These are phyloP conservation scores for Mycena metata DNA, from an alignment of 768 basidiomycete species.

Conservation along the genomic window DNA sequence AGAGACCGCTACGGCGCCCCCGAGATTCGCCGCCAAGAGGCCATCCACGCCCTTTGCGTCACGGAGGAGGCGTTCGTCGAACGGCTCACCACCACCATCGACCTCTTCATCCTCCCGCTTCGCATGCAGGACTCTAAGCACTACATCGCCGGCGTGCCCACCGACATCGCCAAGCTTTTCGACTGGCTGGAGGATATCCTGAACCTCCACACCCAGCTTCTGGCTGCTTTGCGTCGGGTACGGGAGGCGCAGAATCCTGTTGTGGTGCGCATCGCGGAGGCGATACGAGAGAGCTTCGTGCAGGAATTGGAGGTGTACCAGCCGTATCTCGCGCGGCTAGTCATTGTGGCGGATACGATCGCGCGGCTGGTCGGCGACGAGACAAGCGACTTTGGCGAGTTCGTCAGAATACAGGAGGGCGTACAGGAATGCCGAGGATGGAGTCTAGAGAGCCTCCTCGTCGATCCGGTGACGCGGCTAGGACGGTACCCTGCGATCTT, in stretches of 20 bases:
- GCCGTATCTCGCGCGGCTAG: slow-evolving; percentile 84
- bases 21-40: slow-evolving; percentile 74
- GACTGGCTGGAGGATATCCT: slow-evolving; percentile 93
- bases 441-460: slow-evolving; percentile 75
- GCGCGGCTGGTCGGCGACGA: slow-evolving; percentile 62
- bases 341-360: slow-evolving; percentile 68
- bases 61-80: slow-evolving; percentile 79
- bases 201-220: slow-evolving; percentile 78
- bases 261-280: slow-evolving; percentile 68
- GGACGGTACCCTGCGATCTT: slow-evolving; percentile 80
- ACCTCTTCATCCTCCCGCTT: slow-evolving; percentile 84
- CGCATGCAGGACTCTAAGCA: slow-evolving; percentile 74
- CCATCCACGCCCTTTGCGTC: slow-evolving; percentile 76
- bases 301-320: slow-evolving; percentile 85
- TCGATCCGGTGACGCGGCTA: slow-evolving; percentile 82
- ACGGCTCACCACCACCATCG: slow-evolving; percentile 73
- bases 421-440: slow-evolving; percentile 69
- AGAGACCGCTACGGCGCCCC: slow-evolving; percentile 55
- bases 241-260: slow-evolving; percentile 58
- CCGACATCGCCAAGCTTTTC: slow-evolving; percentile 76
- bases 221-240: slow-evolving; percentile 59
- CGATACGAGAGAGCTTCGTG: slow-evolving; percentile 68
- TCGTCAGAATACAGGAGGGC: slow-evolving; percentile 76
- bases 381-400: slow-evolving; percentile 87
- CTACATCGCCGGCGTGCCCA: slow-evolving; percentile 88